Evolutionary conservation across 2,329 filamentous ascomycete species (phyloP), one percentile per base, ranked within the genome.

Genomic region (Dactylellina leptospora): DNA sequence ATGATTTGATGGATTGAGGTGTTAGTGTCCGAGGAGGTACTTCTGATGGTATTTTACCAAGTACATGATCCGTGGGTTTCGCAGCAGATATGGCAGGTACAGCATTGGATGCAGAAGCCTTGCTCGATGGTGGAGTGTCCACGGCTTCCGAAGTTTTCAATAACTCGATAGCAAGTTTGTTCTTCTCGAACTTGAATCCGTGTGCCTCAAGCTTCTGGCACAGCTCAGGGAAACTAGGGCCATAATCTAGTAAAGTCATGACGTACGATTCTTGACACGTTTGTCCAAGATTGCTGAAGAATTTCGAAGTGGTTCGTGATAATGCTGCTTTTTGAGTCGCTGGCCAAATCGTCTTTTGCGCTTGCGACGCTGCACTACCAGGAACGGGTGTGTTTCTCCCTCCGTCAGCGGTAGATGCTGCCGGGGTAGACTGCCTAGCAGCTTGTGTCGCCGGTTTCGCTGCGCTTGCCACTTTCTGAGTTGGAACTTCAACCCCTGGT

Each of bases 401-500:
- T n/a, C 13, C 9, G 4, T 50, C 42, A 10, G 22, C 18, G 3
- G 38, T 20, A 11, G 40, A 8, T 22, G 25, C 16, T 5, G 40
- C n/a, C 18, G 45, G 11, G 11, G 36, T 22, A n/a, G 50, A 22
- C n/a, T 62, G 38, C 5, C 28, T 22, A 13, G 42, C 11, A 8
- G 33, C n/a, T n/a, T 45, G 58, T 1, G 30, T 4, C 18, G 30
- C n/a, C 5, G 30, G n/a, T n/a, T 53, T 70, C 10, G 63, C 36
- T 23, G 36, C 6, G 8, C 16, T 61, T 20, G 48, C 30, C 13
- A 16, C 13, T 30, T 13, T 16, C 27, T 55, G 40, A 18, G 13
- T 27, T 78, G 10, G 77, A 73, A 20, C 79, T 8, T 51, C 45
- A 30, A 38, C 48, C 25, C 68, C 27, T 74, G 47, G 36, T 51